Base-by-base conservation (phyloP, 345 rosid genomes). In the Viola odorata region DNA sequence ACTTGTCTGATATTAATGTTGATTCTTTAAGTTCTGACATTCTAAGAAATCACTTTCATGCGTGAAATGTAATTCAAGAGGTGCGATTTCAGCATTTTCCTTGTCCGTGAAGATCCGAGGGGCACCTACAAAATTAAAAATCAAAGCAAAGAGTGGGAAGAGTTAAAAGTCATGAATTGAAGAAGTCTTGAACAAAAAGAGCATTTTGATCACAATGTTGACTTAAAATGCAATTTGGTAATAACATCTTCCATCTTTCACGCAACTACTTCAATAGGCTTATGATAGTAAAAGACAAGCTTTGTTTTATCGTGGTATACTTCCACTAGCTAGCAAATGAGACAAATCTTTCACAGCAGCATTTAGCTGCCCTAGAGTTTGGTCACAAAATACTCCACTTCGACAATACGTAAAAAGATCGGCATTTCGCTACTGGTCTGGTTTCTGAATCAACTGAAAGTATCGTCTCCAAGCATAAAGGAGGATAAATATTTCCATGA, bases 1-100 rank as follows among this genome's bases (percentile, higher is more conserved):
- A 89, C 96, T 76, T 87, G 94, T 78, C 96, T 83, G 60, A 85
- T 91, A 63, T 88, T 91, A 63, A 92, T 82, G 75, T 92, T 87
- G 79, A 89, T 84, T 75, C 98, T 89, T 52, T 91, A 89, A 60
- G 78, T 79, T 82, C 76, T 80, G 64, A 82, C 78, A 67, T 15
- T 92, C 87, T 41, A 81, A 75, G 45, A 79, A 57, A 65, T 77
- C 88, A 15, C 63, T 71, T 48, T 73, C 79, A 8, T 50, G 67
- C 0, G 75, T 53, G 58, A 89, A 67, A 54, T 75, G 82, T 63
- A 63, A 55, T 63, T 84, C 92, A 61, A 91, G 91, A 10, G 79
- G 68, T 32, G 72, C 12, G 45, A 83, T 80, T 65, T 94, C 91
- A 9, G 87, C 79, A 59, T 77, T 75, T 57, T 82, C 89, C 70